Evolutionary conservation across 2,329 filamentous ascomycete species (phyloP).

Genomic region (Colletotrichum destructivum): DNA sequence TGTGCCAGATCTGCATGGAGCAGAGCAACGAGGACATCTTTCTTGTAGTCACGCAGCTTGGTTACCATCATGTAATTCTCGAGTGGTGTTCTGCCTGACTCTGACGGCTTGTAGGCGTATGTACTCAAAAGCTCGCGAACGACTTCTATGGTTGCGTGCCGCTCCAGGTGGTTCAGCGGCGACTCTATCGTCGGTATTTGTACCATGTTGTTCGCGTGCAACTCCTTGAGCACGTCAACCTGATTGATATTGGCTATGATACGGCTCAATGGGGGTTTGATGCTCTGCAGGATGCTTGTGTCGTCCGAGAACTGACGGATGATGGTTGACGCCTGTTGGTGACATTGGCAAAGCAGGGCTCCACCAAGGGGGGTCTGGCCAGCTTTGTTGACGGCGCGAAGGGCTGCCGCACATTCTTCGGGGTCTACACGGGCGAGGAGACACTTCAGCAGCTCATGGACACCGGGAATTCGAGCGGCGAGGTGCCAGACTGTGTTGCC

Average conservation of each 20-base stretch:
- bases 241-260: background rate
- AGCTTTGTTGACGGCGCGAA: slow-evolving; percentile 1
- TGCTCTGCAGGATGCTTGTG: background rate
- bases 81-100: background rate
- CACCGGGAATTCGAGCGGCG: background rate
- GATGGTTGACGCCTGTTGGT: background rate
- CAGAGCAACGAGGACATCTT: background rate
- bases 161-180: slow-evolving; percentile 2
- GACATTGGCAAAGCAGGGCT: background rate
- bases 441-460: background rate
- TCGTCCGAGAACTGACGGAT: background rate
- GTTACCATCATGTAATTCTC: background rate
- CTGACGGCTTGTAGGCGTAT: background rate
- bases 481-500: slow-evolving; percentile 26
- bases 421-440: background rate
- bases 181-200: background rate
- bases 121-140: slow-evolving; percentile 3
- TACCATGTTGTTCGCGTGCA: background rate
- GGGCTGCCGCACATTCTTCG: background rate
- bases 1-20: slow-evolving; percentile 3
- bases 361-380: slow-evolving; percentile 13
- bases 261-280: background rate
- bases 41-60: background rate
- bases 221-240: background rate
- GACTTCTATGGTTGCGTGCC: background rate